These are phyloP conservation scores for Salix arbutifolia DNA, from an alignment of 345 rosid species.

Conservation along the genomic window DNA sequence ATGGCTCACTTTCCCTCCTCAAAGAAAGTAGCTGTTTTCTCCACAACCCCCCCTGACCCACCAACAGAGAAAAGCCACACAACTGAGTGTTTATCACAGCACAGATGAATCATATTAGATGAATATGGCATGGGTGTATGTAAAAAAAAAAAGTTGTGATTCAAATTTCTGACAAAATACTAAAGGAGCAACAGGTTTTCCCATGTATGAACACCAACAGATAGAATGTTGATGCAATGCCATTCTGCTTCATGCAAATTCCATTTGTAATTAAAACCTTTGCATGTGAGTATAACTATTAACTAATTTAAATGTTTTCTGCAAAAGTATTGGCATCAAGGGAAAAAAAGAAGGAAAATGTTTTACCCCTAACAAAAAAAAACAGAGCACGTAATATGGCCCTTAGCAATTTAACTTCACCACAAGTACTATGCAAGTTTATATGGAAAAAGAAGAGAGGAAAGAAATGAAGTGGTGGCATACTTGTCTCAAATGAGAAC, in stretches of 20 bases:
- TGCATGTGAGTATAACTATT: no score
- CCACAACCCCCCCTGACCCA: no score
- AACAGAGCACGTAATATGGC: not conserved
- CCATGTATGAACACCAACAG: not conserved
- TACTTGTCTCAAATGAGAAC: slow-evolving; percentile 89
- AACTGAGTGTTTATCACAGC: not conserved
- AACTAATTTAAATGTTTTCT: no score
- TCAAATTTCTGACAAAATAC: not conserved
- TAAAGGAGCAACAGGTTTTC: not conserved
- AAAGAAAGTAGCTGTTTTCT: no score
- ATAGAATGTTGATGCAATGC: not conserved
- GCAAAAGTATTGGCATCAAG: no score
- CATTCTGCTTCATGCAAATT: no score
- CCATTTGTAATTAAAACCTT: no score
- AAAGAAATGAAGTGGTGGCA: slow-evolving; percentile 6
- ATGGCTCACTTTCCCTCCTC: no score
- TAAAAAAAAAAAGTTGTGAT: not conserved
- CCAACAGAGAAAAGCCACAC: not conserved
- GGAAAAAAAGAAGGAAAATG: no score
- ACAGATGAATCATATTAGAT: not conserved
- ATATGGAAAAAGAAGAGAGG: not conserved
- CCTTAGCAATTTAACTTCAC: not conserved
- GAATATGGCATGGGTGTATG: not conserved
- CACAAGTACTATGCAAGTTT: not conserved
- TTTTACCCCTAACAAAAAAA: no score